These are phyloP conservation scores for Leishmania martiniquensis DNA, from an alignment of 208 protist genomes.

Conservation along the genomic window DNA sequence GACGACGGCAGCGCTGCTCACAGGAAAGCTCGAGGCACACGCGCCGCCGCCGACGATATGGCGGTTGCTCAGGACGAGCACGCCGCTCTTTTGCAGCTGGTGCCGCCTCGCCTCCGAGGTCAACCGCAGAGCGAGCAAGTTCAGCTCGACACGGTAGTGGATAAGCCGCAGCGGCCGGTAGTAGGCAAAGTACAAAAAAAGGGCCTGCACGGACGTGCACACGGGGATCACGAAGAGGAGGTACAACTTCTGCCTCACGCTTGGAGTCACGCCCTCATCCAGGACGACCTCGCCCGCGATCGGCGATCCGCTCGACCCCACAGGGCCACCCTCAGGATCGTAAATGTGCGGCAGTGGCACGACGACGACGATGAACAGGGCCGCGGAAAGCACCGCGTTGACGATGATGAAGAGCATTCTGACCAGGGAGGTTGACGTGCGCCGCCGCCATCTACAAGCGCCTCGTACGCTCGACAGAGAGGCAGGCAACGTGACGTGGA, in stretches of 20 bases:
- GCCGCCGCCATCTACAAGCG: background rate
- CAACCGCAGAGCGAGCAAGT: conserved; percentile 40
- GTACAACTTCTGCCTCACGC: conserved; percentile 79
- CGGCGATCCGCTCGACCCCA: conserved; percentile 41
- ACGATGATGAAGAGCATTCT: conserved; percentile 49
- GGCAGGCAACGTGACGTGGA: background rate
- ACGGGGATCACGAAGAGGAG: conserved; percentile 72
- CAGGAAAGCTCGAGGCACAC: conserved; percentile 11
- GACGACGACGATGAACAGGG: conserved; percentile 51
- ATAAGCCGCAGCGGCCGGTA: conserved; percentile 74
- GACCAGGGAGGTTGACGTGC: background rate
- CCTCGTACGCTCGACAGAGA: background rate
- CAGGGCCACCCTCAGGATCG: conserved; percentile 33
- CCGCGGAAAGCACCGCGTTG: conserved; percentile 59
- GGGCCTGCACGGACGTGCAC: conserved; percentile 39
- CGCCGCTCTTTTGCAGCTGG: conserved; percentile 39
- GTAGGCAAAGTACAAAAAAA: conserved; percentile 78
- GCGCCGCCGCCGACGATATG: conserved; percentile 6
- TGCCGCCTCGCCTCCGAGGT: conserved; percentile 33
- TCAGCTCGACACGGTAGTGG: conserved; percentile 73
- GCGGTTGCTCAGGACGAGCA: conserved; percentile 16
- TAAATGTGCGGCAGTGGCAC: conserved; percentile 75
- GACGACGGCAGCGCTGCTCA: conserved; percentile 5
- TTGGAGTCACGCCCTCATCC: conserved; percentile 31
- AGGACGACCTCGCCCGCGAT: conserved; percentile 44